phyloP scores from a whole-genome alignment of 148 eudicot genomes.

The Amaranthus cruentus region DNA sequence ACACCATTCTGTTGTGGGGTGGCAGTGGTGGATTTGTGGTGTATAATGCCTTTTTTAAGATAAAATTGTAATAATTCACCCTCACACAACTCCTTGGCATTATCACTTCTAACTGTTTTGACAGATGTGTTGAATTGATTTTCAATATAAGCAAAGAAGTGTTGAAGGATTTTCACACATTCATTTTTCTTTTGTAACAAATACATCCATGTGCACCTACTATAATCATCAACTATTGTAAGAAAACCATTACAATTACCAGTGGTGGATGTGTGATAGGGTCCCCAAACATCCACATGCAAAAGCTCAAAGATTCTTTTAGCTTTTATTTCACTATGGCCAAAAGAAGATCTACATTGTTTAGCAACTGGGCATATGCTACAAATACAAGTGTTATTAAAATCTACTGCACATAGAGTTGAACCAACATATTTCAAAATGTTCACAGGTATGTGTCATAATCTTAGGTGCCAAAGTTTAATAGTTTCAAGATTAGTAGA shows the following conservation, averaged over 20 bases:
- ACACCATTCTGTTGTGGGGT: too few species aligned
- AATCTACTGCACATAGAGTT: background rate
- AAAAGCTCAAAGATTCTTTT: background rate
- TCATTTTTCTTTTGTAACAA: too few species aligned
- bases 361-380: background rate
- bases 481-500: too few species aligned
- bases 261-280: background rate
- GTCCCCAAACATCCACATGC: background rate
- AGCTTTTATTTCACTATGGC: background rate
- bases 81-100: too few species aligned
- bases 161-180: too few species aligned
- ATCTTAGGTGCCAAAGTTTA: background rate
- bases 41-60: too few species aligned
- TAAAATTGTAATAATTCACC: too few species aligned
- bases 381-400: background rate
- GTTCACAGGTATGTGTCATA: background rate
- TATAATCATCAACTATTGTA: background rate
- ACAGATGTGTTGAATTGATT: too few species aligned
- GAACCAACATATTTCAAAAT: background rate
- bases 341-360: background rate
- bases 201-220: too few species aligned
- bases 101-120: too few species aligned
- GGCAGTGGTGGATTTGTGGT: too few species aligned
- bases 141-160: too few species aligned
- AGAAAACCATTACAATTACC: background rate